Base-by-base conservation (phyloP, 192 early-diverging fungal species). In the Chytriomyces hyalinus region DNA sequence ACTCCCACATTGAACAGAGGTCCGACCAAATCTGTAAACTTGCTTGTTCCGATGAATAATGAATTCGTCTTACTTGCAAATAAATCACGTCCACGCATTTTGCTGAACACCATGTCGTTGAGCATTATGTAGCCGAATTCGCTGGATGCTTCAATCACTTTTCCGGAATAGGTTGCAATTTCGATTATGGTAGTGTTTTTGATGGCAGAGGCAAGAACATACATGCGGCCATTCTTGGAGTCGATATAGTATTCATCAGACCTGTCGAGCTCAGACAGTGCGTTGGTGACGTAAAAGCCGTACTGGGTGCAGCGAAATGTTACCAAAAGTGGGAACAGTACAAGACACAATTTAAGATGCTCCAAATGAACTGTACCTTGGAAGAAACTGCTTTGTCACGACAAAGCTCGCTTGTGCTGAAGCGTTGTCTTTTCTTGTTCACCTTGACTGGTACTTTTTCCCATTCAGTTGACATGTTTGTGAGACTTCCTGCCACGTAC, bases 221-320 rank as follows among this genome's bases (percentile, higher is more conserved):
- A 57, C n/a, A 57, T 10, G 11, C 10, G 10, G 10, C 51, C 51
- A 15, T 57, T 10, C 10, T n/a, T 57, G 51, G 51, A n/a, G 51
- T 57, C 51, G 51, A 57, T 57, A n/a, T 57, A 57, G n/a, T 57
- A 57, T 57, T 57, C 51, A 57, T 57, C 51, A 57, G 51, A n/a
- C 1, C n/a, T 57, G 51, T 57, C 51, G 51, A 57, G 51, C 1
- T 57, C 51, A 10, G 51, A 57, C 11, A 57, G 51, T 57, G 51
- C 51, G 51, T 57, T 57, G n/a, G 51, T 57, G 11, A 57, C 51
- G 51, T 57, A 57, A 57, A 57, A 57, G n/a, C 51, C 51, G n/a
- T 57, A 15, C 51, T 57, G n/a, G n/a, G 10, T 15, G n/a, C 51
- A 57, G 51, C 11, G 10, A 10, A 57, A 57, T n/a, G 51, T 57